Percentiles rank a stretch among this genome's conserved stretches.
These are phyloP conservation scores for Penicillium aurantiogriseum DNA, from an alignment of 2,329 filamentous ascomycete species.

Conservation along the genomic window DNA sequence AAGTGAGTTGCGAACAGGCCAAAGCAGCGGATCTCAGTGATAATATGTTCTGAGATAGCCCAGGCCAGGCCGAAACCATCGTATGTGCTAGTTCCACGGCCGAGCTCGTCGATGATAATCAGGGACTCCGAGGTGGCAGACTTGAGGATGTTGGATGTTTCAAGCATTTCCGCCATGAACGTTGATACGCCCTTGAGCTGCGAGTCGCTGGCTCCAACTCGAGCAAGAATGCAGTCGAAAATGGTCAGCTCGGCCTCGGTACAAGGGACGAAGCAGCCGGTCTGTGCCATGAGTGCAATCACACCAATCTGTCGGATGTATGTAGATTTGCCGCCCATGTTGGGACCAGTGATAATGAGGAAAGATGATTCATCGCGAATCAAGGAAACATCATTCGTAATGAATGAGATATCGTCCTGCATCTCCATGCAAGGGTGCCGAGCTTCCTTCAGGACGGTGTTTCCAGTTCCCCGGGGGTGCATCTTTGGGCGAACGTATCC, in stretches of 20 bases:
- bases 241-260: conserved; percentile 86
- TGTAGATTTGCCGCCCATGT: conserved; percentile 98
- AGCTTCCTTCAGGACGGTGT: conserved; percentile 86
- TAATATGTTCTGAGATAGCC: conserved; percentile 97
- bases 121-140: conserved; percentile 91
- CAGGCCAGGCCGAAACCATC: conserved; percentile 98
- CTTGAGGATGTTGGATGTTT: conserved; percentile 97
- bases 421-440: conserved; percentile 98
- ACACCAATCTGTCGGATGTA: conserved; percentile 98
- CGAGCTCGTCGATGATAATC: conserved; percentile 98
- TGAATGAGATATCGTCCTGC: conserved; percentile 98
- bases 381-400: conserved; percentile 91
- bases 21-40: conserved; percentile 91
- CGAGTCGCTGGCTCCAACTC: conserved; percentile 92
- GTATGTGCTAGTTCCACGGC: conserved; percentile 94
- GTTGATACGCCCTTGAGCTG: conserved; percentile 97
- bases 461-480: conserved; percentile 80
- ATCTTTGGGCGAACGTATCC: conserved; percentile 90
- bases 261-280: conserved; percentile 94
- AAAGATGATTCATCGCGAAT: conserved; percentile 79
- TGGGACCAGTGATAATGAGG: conserved; percentile 93
- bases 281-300: conserved; percentile 94
- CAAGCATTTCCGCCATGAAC: conserved; percentile 99
- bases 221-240: conserved; percentile 94
- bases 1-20: conserved; percentile 97